Base-by-base conservation (phyloP, 805 yeast genomes). In the Spathaspora boniae region DNA sequence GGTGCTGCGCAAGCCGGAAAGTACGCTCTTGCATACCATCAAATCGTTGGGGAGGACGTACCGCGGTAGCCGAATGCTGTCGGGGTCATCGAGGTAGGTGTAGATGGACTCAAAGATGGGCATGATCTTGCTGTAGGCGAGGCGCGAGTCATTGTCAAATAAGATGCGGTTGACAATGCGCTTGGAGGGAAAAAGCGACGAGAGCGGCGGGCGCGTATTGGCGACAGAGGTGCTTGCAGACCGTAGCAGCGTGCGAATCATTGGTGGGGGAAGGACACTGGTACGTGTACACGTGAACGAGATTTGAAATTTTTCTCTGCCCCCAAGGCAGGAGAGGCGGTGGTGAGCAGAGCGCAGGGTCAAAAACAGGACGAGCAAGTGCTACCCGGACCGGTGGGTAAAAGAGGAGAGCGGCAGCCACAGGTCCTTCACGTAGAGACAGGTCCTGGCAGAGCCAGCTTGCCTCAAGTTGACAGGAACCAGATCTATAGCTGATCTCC, bases 141-240 rank as follows among this genome's bases (percentile, higher is more conserved):
- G 62, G 31, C 77, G 59, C 29, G 83, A 67, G 52, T 82, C 85
- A 42, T 77, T 64, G 48, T 84, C 89, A 51, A 83, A 84, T 5
- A 84, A 61, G 14, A 80, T 63, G 33, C 76, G 60, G 43, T 80
- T 81, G 32, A 82, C 54, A 16, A 72, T 59, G 38, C 72, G 72
- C 52, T 74, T 74, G 15, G 72, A 64, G 4, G 94, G 93, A 7
- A 84, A 69, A 19, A 67, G 42, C 5, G 53, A 30, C 16, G 36
- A 27, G 8, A 64, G 52, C 2, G 47, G 36, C 0, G 69, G 68
- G 20, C 63, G 29, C 7, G 37, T 8, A 8, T n/a, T 16, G 2
- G 40, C 16, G n/a, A 35, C 26, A 4, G 46, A 14, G 14, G 36
- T 22, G 29, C 29, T 26, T 7, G 29, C 28, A 23, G 25, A 23